Conservation (phyloP, 1,284 basidiomycete genomes). For the Afroboletus lepidellus region DNA sequence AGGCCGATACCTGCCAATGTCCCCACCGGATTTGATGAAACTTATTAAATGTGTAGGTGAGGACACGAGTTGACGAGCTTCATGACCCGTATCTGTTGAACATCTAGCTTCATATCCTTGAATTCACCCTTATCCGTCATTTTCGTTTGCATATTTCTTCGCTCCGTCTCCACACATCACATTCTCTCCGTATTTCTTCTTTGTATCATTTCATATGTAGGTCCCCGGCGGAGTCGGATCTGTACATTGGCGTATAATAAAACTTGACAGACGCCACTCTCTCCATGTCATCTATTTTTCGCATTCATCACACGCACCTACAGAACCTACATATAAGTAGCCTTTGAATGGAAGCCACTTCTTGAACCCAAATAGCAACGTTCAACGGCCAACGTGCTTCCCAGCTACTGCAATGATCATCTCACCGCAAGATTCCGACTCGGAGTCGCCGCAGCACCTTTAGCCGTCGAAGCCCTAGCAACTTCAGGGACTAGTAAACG, state of each 20-base stretch:
- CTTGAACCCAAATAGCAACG: slow-evolving; percentile 9
- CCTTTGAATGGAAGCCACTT: background rate
- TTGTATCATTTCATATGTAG: slow-evolving; percentile 7
- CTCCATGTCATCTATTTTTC: background rate
- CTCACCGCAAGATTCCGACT: background rate
- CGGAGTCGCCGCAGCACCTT: background rate
- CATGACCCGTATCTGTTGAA: background rate
- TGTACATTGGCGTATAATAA: slow-evolving; percentile 3
- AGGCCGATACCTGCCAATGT: slow-evolving; percentile 28
- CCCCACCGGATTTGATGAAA: slow-evolving; percentile 31
- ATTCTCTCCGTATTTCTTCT: slow-evolving; percentile 8
- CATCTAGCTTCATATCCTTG: background rate
- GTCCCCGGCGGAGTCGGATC: background rate
- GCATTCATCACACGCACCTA: slow-evolving; percentile 1
- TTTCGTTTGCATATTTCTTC: slow-evolving; percentile 19
- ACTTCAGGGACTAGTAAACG: background rate
- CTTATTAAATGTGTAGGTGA: slow-evolving; percentile 9
- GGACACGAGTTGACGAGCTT: background rate
- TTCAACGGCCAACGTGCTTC: background rate
- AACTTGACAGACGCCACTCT: background rate
- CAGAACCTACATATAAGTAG: background rate
- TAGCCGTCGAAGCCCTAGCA: background rate
- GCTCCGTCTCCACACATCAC: background rate
- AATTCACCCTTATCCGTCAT: background rate
- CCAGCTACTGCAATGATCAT: background rate